A percentile compares a stretch with the other conserved stretches of the same genome.
These are phyloP conservation scores for Coemansia sp. DNA, from an alignment of 192 early-diverging fungal species.

Conservation along the genomic window DNA sequence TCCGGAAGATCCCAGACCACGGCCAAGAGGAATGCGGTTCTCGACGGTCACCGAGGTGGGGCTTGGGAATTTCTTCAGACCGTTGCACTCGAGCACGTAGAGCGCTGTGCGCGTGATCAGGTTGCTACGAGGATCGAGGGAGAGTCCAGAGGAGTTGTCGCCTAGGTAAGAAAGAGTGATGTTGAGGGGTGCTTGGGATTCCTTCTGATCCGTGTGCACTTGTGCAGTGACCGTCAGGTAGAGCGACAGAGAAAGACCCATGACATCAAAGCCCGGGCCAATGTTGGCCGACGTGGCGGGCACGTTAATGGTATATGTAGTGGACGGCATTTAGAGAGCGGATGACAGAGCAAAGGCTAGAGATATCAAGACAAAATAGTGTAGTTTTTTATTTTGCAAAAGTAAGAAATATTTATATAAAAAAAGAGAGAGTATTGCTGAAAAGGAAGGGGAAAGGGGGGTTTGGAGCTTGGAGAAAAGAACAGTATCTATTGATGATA, in stretches of 20 bases:
- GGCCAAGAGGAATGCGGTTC: conserved; percentile 92
- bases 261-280: conserved; percentile 95
- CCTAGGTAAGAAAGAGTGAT: conserved; percentile 52
- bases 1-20: conserved; percentile 96
- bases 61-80: conserved; percentile 57
- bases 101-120: conserved; percentile 91
- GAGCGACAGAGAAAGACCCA: conserved; percentile 88
- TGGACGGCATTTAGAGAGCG: conserved; percentile 3
- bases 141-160: conserved; percentile 61
- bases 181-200: conserved; percentile 5
- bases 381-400: not conserved
- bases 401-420: not conserved
- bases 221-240: conserved; percentile 70
- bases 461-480: no score
- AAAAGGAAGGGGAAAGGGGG: not conserved
- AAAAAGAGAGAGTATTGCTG: not conserved
- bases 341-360: no score
- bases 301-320: conserved; percentile 61
- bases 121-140: conserved; percentile 75
- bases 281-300: conserved; percentile 97
- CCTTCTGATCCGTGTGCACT: conserved; percentile 1
- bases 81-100: conserved; percentile 76
- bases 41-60: conserved; percentile 69
- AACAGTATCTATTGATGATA: no score
- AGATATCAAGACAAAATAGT: no score